Percentiles rank a stretch among this genome's conserved stretches.
Conservation (phyloP, 2,329 filamentous ascomycete genomes). For the Dactylellina haptotyla region DNA sequence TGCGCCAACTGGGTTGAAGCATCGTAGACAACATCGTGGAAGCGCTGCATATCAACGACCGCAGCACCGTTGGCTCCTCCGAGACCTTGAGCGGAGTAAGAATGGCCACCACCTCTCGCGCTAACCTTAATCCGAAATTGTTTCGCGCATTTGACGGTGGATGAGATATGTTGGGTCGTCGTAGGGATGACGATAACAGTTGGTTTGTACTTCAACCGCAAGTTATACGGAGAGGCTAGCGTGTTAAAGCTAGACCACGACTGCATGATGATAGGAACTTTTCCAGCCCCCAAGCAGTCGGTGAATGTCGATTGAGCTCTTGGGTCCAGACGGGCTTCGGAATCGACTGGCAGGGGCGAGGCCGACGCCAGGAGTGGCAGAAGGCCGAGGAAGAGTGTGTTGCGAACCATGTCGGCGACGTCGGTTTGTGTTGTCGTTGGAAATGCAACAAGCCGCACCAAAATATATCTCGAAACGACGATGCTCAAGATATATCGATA, state of each 20-base stretch:
- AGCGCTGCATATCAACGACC: constrained; percentile 64
- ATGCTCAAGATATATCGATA: not conserved
- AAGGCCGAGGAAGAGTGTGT: constrained; percentile 10
- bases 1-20: constrained; percentile 62
- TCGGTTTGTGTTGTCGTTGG: constrained; percentile 9
- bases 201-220: constrained; percentile 61
- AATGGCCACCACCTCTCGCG: constrained; percentile 73
- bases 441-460: constrained; percentile 33
- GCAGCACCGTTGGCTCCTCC: constrained; percentile 66
- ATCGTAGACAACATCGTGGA: constrained; percentile 64
- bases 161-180: constrained; percentile 68
- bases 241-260: constrained; percentile 18
- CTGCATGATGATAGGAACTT: constrained; percentile 25
- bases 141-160: constrained; percentile 69
- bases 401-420: constrained; percentile 17
- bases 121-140: constrained; percentile 68
- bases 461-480: not conserved
- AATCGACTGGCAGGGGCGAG: constrained; percentile 19
- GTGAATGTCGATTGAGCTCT: constrained; percentile 24
- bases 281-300: constrained; percentile 22
- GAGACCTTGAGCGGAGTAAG: constrained; percentile 67
- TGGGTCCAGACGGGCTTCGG: not conserved
- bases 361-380: constrained; percentile 29
- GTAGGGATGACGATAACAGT: constrained; percentile 69
- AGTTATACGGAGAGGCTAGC: constrained; percentile 39